Evolutionary conservation across 345 rosid species (phyloP).

Genomic region (rapeseed (Brassica napus)): Da-Ae NC_063446.1:42442501-42443000

Average conservation of each 20-base stretch:
- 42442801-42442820: conserved; percentile 64
- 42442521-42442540: conserved; percentile 2
- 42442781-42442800: conserved; percentile 35
- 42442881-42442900: conserved; percentile 81
- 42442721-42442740: not conserved
- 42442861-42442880: conserved; percentile 87
- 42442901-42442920: conserved; percentile 88
- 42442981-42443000: not conserved
- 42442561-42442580: not conserved
- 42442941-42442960: conserved; percentile 84
- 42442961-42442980: conserved; percentile 38
- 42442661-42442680: conserved; percentile 80
- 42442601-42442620: not conserved
- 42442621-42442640: conserved; percentile 60
- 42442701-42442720: conserved; percentile 8
- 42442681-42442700: conserved; percentile 72
- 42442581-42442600: not conserved
- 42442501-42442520: conserved; percentile 1
- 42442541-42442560: not conserved
- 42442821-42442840: conserved; percentile 92
- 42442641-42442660: conserved; percentile 64
- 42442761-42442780: not conserved
- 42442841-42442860: conserved; percentile 90
- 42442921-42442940: conserved; percentile 82
- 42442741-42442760: not conserved